Evolutionary conservation across 768 basidiomycete genomes (phyloP).

Genomic region (Lactarius psammicola): DNA sequence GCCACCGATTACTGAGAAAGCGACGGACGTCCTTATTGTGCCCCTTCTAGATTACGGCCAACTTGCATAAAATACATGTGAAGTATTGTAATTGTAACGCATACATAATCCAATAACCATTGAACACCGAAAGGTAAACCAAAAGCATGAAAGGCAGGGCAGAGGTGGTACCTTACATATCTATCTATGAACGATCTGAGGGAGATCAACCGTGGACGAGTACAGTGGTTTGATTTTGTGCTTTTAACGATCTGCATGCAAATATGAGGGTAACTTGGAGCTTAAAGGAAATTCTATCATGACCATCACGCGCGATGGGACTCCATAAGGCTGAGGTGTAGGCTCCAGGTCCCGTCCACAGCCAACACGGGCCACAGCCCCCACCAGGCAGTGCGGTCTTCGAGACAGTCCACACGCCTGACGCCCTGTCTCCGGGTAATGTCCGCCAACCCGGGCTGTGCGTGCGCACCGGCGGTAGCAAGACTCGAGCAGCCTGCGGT

Average conservation of each 20-base stretch:
- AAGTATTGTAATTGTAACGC: neutral
- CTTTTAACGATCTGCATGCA: neutral
- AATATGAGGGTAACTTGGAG: neutral
- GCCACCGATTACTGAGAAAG: neutral
- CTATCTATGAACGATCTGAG: neutral
- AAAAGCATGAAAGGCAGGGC: neutral
- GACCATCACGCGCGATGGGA: slow-evolving; percentile 10
- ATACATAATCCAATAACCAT: slow-evolving; percentile 1
- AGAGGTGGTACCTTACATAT: neutral
- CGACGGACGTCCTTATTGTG: neutral
- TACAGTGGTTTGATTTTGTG: neutral
- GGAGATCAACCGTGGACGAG: neutral
- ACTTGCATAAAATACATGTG: slow-evolving; percentile 1
- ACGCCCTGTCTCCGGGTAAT: slow-evolving; percentile 24
- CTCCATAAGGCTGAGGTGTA: slow-evolving; percentile 19
- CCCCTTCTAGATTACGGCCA: neutral
- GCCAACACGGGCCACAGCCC: slow-evolving; percentile 20
- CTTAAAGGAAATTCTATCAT: neutral
- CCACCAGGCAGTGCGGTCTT: slow-evolving; percentile 18
- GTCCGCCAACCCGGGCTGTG: slow-evolving; percentile 19
- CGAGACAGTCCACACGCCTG: slow-evolving; percentile 26
- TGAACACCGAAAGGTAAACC: neutral
- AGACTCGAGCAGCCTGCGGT: slow-evolving; percentile 9
- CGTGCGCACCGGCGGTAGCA: slow-evolving; percentile 21
- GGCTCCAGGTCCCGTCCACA: slow-evolving; percentile 19